Evolutionary conservation across 2,329 filamentous ascomycete genomes (phyloP), one percentile per base, ranked within the genome.

Genomic region (Fusarium sp.): DNA sequence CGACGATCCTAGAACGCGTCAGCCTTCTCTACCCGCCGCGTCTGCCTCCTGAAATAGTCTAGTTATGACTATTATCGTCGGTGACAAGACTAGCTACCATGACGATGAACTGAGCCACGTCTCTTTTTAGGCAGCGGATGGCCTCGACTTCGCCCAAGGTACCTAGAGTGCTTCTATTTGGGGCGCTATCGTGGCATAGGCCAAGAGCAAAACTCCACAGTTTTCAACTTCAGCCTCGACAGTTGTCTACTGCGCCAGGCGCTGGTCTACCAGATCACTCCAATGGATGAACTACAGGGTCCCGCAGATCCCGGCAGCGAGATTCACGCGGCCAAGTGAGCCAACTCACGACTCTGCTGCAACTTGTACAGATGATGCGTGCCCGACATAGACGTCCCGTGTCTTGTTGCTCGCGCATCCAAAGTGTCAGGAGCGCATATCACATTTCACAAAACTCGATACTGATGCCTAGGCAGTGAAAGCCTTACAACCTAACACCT

Each of bases 121-220:
- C 57, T 51, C 53, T 49, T 32, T 51, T 42, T 37, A 38, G 41
- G 23, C 44, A 47, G 50, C 49, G 35, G 39, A 52, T 51, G 48
- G 42, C 54, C 50, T 61, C 31, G 41, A 49, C 54, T 53, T 47
- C 58, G 60, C 65, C 65, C 35, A 42, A 41, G 29, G 49, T 49
- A 56, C 65, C 65, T 37, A 42, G 38, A 33, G 49, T 49, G 55
- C 44, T 68, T 49, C 66, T 69, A 68, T 69, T 66, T 66, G 38
- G 66, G 57, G 66, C 57, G 37, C 52, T 53, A 44, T 37, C 56
- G 46, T 44, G 23, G 27, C 56, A 60, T 48, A 51, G 56, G 47
- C 56, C 33, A 51, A 35, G 51, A 52, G 50, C 44, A 44, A 55
- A 32, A 46, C 53, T 48, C 61, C 61, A 47, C 56, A 61, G 44